Evolutionary conservation across 768 basidiomycete species (phyloP).

Genomic region (Cystofilobasidium ferigula): DNA sequence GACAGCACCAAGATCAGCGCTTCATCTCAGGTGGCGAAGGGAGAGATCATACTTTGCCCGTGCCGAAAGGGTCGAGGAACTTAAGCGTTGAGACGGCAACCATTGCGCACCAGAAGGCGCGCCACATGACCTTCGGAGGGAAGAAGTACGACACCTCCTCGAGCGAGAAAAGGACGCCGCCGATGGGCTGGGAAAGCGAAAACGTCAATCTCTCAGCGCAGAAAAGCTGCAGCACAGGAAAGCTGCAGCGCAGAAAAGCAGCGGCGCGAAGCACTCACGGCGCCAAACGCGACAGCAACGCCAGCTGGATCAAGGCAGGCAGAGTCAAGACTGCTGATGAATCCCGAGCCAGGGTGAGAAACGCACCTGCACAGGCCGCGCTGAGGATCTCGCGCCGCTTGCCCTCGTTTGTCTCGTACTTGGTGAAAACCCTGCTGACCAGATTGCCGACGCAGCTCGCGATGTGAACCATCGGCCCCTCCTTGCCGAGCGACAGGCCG

Average conservation of each 20-base stretch:
- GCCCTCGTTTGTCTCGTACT: conserved; percentile 93
- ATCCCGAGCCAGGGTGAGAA: background rate
- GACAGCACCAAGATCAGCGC: background rate
- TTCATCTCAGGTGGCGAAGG: conserved; percentile 65
- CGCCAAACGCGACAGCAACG: conserved; percentile 44
- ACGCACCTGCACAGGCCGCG: conserved; percentile 69
- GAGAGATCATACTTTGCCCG: conserved; percentile 49
- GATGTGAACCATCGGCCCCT: conserved; percentile 48
- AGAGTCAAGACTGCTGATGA: background rate
- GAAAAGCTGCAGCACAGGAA: background rate
- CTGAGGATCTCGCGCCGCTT: conserved; percentile 90
- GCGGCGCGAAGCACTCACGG: conserved; percentile 36
- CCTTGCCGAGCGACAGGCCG: conserved; percentile 67
- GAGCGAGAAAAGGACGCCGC: conserved; percentile 52
- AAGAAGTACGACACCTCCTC: conserved; percentile 97
- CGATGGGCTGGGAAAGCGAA: conserved; percentile 52
- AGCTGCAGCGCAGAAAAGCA: background rate
- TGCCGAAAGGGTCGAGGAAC: conserved; percentile 80
- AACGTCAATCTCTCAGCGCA: conserved; percentile 10
- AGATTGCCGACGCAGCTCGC: conserved; percentile 89
- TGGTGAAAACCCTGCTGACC: conserved; percentile 65
- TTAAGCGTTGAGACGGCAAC: conserved; percentile 75
- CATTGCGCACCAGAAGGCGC: conserved; percentile 83
- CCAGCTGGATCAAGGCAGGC: conserved; percentile 44
- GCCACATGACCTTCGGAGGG: conserved; percentile 94